phyloP scores from a whole-genome alignment of 352 stramenopile genomes.

The Blastocystis sp. region DNA sequence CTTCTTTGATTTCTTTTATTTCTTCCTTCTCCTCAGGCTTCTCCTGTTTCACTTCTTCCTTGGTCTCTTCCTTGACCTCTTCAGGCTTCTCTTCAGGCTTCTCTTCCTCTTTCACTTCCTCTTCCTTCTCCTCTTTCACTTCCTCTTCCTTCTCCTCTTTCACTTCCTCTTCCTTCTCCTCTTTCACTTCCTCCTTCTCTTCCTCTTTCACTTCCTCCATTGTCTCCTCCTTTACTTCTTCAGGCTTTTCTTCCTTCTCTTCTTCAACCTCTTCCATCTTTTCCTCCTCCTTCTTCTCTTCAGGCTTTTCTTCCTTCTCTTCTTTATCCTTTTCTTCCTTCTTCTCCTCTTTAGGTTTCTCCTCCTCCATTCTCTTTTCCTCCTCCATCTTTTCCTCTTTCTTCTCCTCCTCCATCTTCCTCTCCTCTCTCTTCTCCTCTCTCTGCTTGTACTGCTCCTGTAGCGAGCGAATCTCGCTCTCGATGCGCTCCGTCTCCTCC shows the following conservation, averaged over 20 bases:
- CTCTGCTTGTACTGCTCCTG: neutral
- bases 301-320: neutral
- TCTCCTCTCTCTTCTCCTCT: neutral
- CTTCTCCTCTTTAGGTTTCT: neutral
- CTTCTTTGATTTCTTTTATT: neutral
- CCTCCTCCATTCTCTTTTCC: neutral
- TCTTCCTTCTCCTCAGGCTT: neutral
- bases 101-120: neutral
- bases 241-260: neutral
- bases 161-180: neutral
- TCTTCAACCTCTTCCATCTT: neutral
- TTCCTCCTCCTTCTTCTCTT: neutral
- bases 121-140: neutral
- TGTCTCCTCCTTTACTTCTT: neutral
- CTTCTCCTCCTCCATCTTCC: neutral
- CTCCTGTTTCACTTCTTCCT: neutral
- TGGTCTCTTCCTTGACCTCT: neutral
- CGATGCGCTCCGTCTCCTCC: slow-evolving; percentile 11
- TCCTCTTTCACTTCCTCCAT: neutral
- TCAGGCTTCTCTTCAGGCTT: neutral
- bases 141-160: neutral
- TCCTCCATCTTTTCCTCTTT: slow-evolving; percentile 11
- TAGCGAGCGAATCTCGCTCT: neutral
- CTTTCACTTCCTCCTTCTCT: neutral
- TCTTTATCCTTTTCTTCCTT: neutral